Evolutionary conservation across 179 eudicot species (phyloP), one percentile per base, ranked within the genome.

Genomic region (Silene coronaria): DNA sequence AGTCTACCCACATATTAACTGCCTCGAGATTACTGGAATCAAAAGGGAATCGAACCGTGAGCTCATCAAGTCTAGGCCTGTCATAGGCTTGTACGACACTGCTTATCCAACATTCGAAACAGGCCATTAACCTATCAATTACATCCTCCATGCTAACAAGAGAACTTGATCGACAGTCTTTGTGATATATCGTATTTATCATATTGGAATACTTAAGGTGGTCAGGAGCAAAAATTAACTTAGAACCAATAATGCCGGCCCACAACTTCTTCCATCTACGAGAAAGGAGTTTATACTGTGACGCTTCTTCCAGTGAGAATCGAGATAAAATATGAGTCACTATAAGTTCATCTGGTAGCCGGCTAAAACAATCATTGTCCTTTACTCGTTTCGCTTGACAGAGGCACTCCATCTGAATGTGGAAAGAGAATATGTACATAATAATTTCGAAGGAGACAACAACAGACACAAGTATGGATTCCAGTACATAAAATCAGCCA

Each of bases 191-290:
- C n/a, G n/a, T n/a, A n/a, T 1, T 3, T 30, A 30, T 30, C 34
- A 30, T 30, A 30, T 30, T 30, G 34, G 4, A 2, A 30, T 30
- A 30, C 4, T 5, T 4, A 4, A 30, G 4, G 5, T 30, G 74
- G 3, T 69, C 28, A 19, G 32, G 24, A 28, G 75, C 19, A 30
- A 72, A 72, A 8, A 72, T n/a, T 17, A 72, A 57, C 5, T 55
- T 55, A 55, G 75, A 10, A n/a, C 46, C 46, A 19, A 72, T 72
- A 24, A 1, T 55, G 12, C 0, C 5, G 55, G 48, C 38, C 75
- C 75, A 72, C 27, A 72, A 34, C 65, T 55, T 72, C 36, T 55
- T 57, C 64, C 64, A 72, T 57, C 75, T 72, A 55, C 51, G 65
- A 27, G 64, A 72, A 53, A 72, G 75, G 26, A 55, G 11, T 28